These are phyloP conservation scores for Sugiyamaella smithiae DNA, from an alignment of 805 yeast genomes.

Conservation along the genomic window DNA sequence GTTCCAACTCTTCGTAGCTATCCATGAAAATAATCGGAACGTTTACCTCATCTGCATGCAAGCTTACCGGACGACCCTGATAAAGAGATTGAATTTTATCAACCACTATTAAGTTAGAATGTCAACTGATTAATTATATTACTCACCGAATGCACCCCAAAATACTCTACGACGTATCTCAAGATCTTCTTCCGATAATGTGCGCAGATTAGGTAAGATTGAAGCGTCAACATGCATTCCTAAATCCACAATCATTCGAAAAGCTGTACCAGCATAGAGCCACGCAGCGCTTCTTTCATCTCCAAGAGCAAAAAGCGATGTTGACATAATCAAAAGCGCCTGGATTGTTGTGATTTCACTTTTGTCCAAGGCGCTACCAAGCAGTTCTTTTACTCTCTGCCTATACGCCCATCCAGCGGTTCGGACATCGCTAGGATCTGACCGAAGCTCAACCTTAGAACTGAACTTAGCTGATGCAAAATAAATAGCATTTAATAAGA, in stretches of 20 bases:
- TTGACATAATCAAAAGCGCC: slow-evolving; percentile 6
- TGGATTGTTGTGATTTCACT: slow-evolving; percentile 12
- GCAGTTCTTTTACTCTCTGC: slow-evolving; percentile 6
- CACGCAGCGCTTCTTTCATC: slow-evolving; percentile 11
- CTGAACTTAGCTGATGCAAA: slow-evolving; percentile 10
- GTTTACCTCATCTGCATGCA: slow-evolving; percentile 7
- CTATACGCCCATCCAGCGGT: slow-evolving; percentile 9
- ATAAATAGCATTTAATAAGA: slow-evolving; percentile 7
- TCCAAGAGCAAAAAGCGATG: slow-evolving; percentile 9
- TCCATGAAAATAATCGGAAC: slow-evolving; percentile 7
- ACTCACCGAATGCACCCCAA: slow-evolving; percentile 10
- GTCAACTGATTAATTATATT: too few relatives aligned
- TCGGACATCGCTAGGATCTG: slow-evolving; percentile 5
- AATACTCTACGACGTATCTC: slow-evolving; percentile 9
- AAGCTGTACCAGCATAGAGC: slow-evolving; percentile 12
- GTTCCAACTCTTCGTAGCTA: slow-evolving; percentile 9
- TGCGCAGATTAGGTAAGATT: background rate
- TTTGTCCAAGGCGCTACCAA: slow-evolving; percentile 8
- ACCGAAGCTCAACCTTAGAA: slow-evolving; percentile 5
- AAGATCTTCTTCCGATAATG: slow-evolving; percentile 10
- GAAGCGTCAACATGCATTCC: slow-evolving; percentile 10
- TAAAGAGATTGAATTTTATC: slow-evolving; percentile 10
- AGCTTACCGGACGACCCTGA: slow-evolving; percentile 10
- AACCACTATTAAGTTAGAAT: too few relatives aligned
- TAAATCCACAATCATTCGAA: slow-evolving; percentile 7